Base-by-base conservation (phyloP, 164 flowering plant genomes). In the Sextonia rubra region DNA sequence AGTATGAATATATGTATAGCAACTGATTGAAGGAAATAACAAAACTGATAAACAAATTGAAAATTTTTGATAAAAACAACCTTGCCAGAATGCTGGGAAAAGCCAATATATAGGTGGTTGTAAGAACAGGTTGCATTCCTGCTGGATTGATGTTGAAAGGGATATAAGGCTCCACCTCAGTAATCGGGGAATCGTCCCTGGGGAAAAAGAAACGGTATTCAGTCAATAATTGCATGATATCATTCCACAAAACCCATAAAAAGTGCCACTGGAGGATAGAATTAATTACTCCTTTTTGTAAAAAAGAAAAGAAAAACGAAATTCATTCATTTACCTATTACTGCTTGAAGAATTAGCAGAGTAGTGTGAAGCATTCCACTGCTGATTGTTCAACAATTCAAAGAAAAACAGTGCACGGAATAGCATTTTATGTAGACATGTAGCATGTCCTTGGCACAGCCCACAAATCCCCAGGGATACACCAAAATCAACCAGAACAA, bases 81-180 rank as follows among this genome's bases (percentile, higher is more conserved):
- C 98, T 86, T 65, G 99, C 97, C 67, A 96, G 76, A 78, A 96
- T 90, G 77, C 89, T 76, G 3, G 99, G 98, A 76, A 91, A 75
- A 24, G 92, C 93, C 85, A 96, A 83, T 71, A 93, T 89, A 82
- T 96, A 96, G 60, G 94, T 78, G 60, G 99, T 86, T 7, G 95
- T 87, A 66, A 96, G 90, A 75, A 93, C 85, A 71, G 98, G 99
- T 84, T 96, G 99, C 99, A 96, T 96, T 83, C 99, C 99, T 4
- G 97, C 74, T 75, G 99, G 99, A 84, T 96, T 96, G 69, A 96
- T 96, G 80, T 93, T 96, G 78, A 96, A 93, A 17, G 99, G 98
- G 29, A 96, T 90, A 77, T 96, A 96, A 14, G 97, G 97, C 82
- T 93, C 98, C 81, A 95, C 97, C 80, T 93, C 99, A 49, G 93